phyloP scores from a whole-genome alignment of 306 rosid genomes.

The Inga oerstediana region DNA sequence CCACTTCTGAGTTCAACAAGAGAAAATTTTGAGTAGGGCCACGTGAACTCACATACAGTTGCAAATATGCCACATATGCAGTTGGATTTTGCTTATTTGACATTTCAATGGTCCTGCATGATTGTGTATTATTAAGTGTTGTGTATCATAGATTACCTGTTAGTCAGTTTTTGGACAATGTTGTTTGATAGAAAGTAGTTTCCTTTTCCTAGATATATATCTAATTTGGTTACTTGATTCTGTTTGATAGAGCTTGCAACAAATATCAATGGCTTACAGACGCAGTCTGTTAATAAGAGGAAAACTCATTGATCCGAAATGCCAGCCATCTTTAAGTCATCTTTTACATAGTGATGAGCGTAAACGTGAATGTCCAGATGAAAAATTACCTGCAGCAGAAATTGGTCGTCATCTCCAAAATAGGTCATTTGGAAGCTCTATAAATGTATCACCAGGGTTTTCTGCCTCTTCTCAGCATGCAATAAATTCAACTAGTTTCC shows the following conservation, averaged over 20 bases:
- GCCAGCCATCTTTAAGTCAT: slow-evolving; percentile 60
- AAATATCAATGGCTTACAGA: slow-evolving; percentile 71
- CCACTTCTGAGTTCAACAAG: not conserved
- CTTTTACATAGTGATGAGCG: slow-evolving; percentile 48
- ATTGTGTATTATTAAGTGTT: not conserved
- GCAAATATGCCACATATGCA: too few species aligned
- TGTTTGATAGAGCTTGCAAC: slow-evolving; percentile 31
- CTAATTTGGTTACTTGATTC: slow-evolving; percentile 19
- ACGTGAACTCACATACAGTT: not conserved
- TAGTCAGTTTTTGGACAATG: not conserved
- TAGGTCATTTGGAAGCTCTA: slow-evolving; percentile 54
- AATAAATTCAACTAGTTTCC: slow-evolving; percentile 14
- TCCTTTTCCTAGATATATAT: not conserved
- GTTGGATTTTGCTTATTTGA: too few species aligned
- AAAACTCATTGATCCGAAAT: slow-evolving; percentile 52
- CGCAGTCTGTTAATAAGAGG: slow-evolving; percentile 70
- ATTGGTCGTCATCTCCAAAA: slow-evolving; percentile 43
- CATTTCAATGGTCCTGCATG: not conserved
- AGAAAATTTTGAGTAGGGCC: not conserved
- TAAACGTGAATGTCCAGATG: slow-evolving; percentile 34
- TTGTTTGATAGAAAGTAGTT: not conserved
- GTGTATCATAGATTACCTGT: not conserved
- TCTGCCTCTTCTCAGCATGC: slow-evolving; percentile 17
- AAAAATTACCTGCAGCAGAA: slow-evolving; percentile 44
- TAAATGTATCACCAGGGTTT: slow-evolving; percentile 42